Evolutionary conservation across 106 monocot species (phyloP).

Genomic region (Narthecium ossifragum): DNA sequence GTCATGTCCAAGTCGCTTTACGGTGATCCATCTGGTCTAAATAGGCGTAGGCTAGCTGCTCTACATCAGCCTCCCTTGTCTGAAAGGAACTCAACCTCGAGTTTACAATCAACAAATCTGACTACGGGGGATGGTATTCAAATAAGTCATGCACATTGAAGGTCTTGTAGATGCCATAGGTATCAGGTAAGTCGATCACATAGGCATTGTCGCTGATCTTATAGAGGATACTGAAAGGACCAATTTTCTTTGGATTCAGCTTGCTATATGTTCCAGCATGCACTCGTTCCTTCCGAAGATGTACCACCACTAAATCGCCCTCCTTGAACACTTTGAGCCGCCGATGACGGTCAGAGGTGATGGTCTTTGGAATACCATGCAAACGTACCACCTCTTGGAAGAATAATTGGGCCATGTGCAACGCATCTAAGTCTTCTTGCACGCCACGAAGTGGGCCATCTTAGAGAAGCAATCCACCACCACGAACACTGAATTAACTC

Average conservation of each 20-base stretch:
- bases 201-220: slow-evolving; percentile 2
- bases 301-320: slow-evolving; percentile 3
- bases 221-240: not conserved
- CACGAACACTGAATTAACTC: not conserved
- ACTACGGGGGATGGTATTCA: no score
- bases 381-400: not conserved
- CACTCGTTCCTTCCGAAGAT: not conserved
- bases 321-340: not conserved
- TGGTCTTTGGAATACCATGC: not conserved
- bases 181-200: not conserved
- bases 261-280: not conserved
- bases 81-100: no score
- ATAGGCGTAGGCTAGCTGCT: no score
- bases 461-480: not conserved
- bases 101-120: no score
- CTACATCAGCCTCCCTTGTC: no score
- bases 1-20: no score
- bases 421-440: not conserved
- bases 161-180: not conserved
- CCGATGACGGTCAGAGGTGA: not conserved
- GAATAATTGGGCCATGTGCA: not conserved
- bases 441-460: not conserved
- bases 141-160: not conserved
- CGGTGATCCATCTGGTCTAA: no score
- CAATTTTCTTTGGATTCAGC: not conserved